Conservation (phyloP, 2,329 filamentous ascomycete genomes). For the Bretziella fagacearum region DNA sequence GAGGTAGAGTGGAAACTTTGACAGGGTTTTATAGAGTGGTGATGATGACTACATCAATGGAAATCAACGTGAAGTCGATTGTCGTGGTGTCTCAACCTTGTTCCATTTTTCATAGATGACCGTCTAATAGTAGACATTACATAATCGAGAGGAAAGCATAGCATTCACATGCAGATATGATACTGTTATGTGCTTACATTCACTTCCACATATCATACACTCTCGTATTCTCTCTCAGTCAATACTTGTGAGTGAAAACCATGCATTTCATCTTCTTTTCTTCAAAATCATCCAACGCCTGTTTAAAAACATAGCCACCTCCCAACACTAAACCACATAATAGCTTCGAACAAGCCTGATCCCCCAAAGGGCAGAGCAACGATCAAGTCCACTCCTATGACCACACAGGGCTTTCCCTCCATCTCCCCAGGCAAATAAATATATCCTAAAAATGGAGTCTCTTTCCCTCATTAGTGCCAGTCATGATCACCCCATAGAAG, state of each 20-base stretch:
- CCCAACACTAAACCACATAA: conserved; percentile 2
- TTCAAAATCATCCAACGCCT: not conserved
- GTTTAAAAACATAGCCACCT: not conserved
- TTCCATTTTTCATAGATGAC: no score
- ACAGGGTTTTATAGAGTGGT: no score
- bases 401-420: conserved; percentile 98
- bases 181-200: no score
- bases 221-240: no score
- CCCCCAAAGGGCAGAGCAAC: conserved; percentile 46
- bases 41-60: no score
- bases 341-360: not conserved
- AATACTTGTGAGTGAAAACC: not conserved
- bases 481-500: conserved; percentile 31
- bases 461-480: conserved; percentile 98
- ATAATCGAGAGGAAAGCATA: no score
- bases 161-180: not conserved
- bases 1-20: no score
- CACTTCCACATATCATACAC: no score
- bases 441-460: conserved; percentile 45
- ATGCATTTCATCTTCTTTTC: not conserved
- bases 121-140: no score
- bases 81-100: no score
- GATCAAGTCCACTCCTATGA: conserved; percentile 72
- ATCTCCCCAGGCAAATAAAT: conserved; percentile 17
- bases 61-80: no score